Evolutionary conservation across 1,139 yeast species (phyloP).

Genomic region (Kurtzmaniella natalensis): DNA sequence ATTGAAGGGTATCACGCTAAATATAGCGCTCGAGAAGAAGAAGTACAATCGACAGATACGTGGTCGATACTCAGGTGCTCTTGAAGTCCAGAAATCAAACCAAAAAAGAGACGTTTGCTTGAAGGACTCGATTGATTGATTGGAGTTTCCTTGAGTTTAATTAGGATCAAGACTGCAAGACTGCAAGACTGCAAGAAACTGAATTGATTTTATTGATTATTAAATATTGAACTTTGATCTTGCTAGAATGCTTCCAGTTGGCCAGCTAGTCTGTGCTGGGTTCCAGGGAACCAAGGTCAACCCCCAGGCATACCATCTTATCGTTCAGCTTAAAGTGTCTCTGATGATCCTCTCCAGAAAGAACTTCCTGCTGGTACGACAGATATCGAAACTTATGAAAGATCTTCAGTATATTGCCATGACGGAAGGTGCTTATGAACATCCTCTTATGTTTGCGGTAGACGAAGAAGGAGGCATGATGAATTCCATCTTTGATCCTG

Average conservation of each 20-base stretch:
- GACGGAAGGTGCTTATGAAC: constrained; percentile 44
- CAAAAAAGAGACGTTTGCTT: too few relatives aligned
- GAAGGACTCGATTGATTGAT: too few relatives aligned
- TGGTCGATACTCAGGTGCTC: too few relatives aligned
- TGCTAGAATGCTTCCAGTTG: constrained; percentile 31
- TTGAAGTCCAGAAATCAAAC: too few relatives aligned
- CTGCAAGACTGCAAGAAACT: too few relatives aligned
- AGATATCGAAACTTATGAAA: constrained; percentile 45
- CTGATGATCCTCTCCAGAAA: constrained; percentile 55
- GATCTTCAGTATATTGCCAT: constrained; percentile 56
- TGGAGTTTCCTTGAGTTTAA: constrained; percentile 8
- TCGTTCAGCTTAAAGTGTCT: constrained; percentile 50
- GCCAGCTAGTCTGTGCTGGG: constrained; percentile 61
- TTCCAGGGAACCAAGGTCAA: constrained; percentile 57
- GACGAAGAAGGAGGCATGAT: constrained; percentile 81
- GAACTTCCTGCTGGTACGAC: constrained; percentile 49
- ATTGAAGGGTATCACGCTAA: too few relatives aligned
- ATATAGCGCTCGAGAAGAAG: too few relatives aligned
- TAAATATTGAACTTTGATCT: too few relatives aligned
- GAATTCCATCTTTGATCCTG: constrained; percentile 53
- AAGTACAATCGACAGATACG: too few relatives aligned
- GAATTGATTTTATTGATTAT: too few relatives aligned
- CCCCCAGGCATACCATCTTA: constrained; percentile 52
- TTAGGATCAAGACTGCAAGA: too few relatives aligned
- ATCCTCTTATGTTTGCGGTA: constrained; percentile 68